phyloP scores from a whole-genome alignment of 2,329 filamentous ascomycete species.

The Nemania abortiva region DNA sequence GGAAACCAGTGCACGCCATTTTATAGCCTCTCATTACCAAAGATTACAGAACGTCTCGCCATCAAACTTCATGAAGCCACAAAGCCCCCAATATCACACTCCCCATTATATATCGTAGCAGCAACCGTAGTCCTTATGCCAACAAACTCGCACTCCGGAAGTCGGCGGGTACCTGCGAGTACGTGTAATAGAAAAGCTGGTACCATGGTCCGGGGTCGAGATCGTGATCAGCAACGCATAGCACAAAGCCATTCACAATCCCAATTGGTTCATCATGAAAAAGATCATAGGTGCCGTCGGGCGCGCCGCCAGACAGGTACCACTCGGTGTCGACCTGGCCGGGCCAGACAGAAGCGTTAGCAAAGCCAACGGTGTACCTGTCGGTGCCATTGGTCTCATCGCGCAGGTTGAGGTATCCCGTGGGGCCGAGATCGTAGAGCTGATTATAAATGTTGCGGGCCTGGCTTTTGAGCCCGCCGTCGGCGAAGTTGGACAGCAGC shows the following conservation, averaged over 20 bases:
- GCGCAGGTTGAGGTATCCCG: conserved; percentile 40
- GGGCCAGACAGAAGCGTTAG: conserved; percentile 39
- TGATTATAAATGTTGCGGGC: conserved; percentile 36
- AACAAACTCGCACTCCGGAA: conserved; percentile 41
- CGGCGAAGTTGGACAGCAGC: conserved; percentile 37
- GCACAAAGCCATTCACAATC: conserved; percentile 38
- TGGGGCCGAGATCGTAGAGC: conserved; percentile 42
- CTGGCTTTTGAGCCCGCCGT: conserved; percentile 33
- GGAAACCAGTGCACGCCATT: not conserved
- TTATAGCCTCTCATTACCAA: not conserved
- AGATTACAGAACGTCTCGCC: not conserved
- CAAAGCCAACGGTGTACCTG: conserved; percentile 40
- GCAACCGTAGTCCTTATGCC: conserved; percentile 42
- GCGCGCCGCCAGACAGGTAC: conserved; percentile 32
- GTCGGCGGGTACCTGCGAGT: conserved; percentile 15
- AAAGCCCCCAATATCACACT: conserved; percentile 41
- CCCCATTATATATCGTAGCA: conserved; percentile 41
- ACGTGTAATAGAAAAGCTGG: conserved; percentile 41
- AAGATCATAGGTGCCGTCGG: conserved; percentile 36
- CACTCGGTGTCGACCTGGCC: conserved; percentile 38
- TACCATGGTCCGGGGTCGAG: conserved; percentile 39
- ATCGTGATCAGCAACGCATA: conserved; percentile 40
- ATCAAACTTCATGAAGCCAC: conserved; percentile 21
- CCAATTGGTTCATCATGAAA: conserved; percentile 31
- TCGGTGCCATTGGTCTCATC: conserved; percentile 38